phyloP scores from a whole-genome alignment of 2,329 filamentous ascomycete species.

The Coleophoma crateriformis region DNA sequence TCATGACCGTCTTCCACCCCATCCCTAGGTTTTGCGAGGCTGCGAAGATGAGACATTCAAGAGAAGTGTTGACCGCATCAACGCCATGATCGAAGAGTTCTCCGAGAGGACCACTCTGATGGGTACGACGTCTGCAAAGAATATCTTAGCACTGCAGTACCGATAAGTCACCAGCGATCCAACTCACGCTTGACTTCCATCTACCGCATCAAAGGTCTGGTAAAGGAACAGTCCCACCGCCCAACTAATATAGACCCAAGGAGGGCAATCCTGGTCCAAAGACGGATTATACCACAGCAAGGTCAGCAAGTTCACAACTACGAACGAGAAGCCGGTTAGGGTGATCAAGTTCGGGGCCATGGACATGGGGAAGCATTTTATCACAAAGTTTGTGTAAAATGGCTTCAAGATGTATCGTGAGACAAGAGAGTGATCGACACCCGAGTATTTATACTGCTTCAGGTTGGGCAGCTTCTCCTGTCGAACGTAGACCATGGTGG shows the following conservation, averaged over 20 bases:
- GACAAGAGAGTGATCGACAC: constrained; percentile 82
- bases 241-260: constrained; percentile 95
- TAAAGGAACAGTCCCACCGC: constrained; percentile 87
- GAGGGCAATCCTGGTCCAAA: constrained; percentile 85
- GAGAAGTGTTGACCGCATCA: constrained; percentile 91
- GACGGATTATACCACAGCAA: constrained; percentile 95
- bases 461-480: constrained; percentile 84
- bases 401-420: constrained; percentile 95
- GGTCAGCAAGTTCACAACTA: constrained; percentile 84
- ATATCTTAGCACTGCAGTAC: constrained; percentile 4
- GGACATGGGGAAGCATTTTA: constrained; percentile 88
- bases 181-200: constrained; percentile 84
- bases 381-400: constrained; percentile 93
- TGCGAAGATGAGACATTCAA: constrained; percentile 88
- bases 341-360: constrained; percentile 93
- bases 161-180: neutral
- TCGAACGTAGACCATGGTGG: constrained; percentile 87
- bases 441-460: constrained; percentile 91
- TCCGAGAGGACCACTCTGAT: constrained; percentile 86
- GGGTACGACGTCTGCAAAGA: constrained; percentile 66
- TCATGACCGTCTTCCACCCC: constrained; percentile 80
- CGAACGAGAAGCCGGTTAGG: constrained; percentile 82
- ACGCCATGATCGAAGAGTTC: constrained; percentile 98
- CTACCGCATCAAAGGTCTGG: constrained; percentile 97
- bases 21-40: constrained; percentile 91